phyloP scores from a whole-genome alignment of 2,329 filamentous ascomycete species.

The Bisporella sp. region DNA sequence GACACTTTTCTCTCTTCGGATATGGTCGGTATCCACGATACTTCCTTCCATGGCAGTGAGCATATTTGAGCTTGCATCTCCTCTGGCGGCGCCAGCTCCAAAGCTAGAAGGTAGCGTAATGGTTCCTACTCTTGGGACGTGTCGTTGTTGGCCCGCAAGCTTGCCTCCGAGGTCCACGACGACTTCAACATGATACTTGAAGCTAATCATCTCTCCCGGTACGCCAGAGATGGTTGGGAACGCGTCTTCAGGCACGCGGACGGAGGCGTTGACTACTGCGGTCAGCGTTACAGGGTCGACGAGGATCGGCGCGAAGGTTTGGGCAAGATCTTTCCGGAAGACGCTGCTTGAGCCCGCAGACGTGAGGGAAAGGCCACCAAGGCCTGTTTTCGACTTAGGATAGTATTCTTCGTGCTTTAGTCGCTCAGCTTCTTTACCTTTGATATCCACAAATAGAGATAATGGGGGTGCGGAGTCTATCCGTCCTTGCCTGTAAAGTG shows the following conservation, averaged over 20 bases:
- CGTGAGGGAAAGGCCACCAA: slow-evolving; percentile 79
- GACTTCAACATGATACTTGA: slow-evolving; percentile 90
- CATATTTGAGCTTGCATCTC: slow-evolving; percentile 37
- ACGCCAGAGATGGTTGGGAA: slow-evolving; percentile 90
- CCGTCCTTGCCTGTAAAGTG: slow-evolving; percentile 81
- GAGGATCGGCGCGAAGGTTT: slow-evolving; percentile 81
- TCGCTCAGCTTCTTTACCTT: slow-evolving; percentile 59
- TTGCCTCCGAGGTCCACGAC: slow-evolving; percentile 89
- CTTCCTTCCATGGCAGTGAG: slow-evolving; percentile 53
- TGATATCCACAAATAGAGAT: slow-evolving; percentile 39
- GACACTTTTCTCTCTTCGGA: slow-evolving; percentile 87
- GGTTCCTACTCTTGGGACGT: slow-evolving; percentile 24
- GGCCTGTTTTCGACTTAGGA: slow-evolving; percentile 77
- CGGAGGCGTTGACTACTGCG: slow-evolving; percentile 72
- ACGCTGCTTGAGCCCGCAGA: slow-evolving; percentile 82
- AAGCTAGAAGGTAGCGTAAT: slow-evolving; percentile 18
- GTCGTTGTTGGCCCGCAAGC: slow-evolving; percentile 56
- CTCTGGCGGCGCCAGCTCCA: slow-evolving; percentile 12
- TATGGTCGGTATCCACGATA: slow-evolving; percentile 80
- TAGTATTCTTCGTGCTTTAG: slow-evolving; percentile 70
- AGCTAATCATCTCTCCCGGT: slow-evolving; percentile 89
- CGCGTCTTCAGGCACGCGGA: slow-evolving; percentile 81
- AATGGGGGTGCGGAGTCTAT: slow-evolving; percentile 68
- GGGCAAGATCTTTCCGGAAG: slow-evolving; percentile 92
- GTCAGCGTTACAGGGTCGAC: slow-evolving; percentile 75